A percentile compares a stretch with the other conserved stretches of the same genome.
These are phyloP conservation scores for Botryotinia convoluta DNA, from an alignment of 2,329 filamentous ascomycete species.

Conservation along the genomic window DNA sequence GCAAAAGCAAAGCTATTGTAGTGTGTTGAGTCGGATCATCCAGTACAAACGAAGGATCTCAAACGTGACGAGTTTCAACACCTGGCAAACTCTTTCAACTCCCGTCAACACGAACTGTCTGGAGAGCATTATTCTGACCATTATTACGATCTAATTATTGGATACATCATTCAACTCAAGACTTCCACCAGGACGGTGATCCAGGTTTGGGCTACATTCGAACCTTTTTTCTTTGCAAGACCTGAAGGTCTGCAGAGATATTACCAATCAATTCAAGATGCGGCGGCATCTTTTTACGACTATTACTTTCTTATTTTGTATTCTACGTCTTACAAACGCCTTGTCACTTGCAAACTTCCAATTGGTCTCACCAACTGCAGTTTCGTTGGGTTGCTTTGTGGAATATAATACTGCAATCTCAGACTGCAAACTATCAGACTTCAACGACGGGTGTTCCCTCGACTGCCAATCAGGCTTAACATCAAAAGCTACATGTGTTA, in stretches of 20 bases:
- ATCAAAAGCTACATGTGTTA: constrained; percentile 26
- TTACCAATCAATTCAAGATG: constrained; percentile 16
- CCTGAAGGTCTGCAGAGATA: constrained; percentile 9
- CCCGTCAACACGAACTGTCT: neutral
- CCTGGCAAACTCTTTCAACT: neutral
- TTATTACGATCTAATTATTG: constrained; percentile 1
- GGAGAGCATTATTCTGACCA: neutral
- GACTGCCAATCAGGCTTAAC: constrained; percentile 30
- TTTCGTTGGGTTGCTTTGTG: constrained; percentile 32
- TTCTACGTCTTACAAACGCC: constrained; percentile 30
- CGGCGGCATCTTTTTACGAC: constrained; percentile 11
- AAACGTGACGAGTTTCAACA: constrained; percentile 19
- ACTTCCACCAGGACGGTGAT: neutral
- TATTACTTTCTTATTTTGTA: constrained; percentile 24
- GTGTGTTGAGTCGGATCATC: constrained; percentile 2
- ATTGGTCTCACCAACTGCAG: constrained; percentile 27
- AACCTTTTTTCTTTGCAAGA: constrained; percentile 6
- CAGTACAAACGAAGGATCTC: constrained; percentile 4
- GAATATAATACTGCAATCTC: constrained; percentile 34
- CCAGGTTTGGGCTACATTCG: constrained; percentile 8
- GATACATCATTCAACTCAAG: constrained; percentile 8
- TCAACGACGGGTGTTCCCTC: constrained; percentile 33
- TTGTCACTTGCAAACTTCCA: constrained; percentile 38
- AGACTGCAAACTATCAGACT: constrained; percentile 33
- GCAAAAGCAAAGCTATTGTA: constrained; percentile 7